phyloP scores from a whole-genome alignment of 306 rosid genomes.

The Benincasa hispida region DNA sequence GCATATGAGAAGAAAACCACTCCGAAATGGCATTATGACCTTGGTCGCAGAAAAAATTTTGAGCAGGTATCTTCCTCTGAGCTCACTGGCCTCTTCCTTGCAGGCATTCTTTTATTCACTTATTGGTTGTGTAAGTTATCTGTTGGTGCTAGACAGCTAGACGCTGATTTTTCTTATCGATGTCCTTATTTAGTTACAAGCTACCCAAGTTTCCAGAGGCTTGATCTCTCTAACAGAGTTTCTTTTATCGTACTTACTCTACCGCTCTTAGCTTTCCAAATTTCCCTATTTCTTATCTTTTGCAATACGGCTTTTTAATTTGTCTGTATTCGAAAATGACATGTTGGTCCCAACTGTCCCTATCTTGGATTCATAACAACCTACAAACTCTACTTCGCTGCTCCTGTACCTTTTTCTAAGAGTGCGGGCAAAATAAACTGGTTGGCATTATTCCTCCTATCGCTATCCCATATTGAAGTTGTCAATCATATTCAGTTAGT shows the following conservation, averaged over 20 bases:
- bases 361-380: background rate
- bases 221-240: background rate
- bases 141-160: background rate
- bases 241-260: background rate
- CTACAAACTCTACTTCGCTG: background rate
- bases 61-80: conserved; percentile 40
- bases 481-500: background rate
- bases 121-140: background rate
- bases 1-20: conserved; percentile 45
- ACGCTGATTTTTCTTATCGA: background rate
- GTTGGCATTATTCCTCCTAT: background rate
- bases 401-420: background rate
- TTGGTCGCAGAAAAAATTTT: conserved; percentile 52
- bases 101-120: background rate
- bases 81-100: background rate
- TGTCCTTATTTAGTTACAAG: background rate
- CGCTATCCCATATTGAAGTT: background rate
- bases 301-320: background rate
- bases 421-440: background rate
- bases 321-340: background rate
- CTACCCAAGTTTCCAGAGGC: background rate
- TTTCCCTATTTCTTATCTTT: background rate
- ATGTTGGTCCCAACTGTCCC: background rate
- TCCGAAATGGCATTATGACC: conserved; percentile 47
- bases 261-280: too few relatives aligned